phyloP scores from a whole-genome alignment of 2,329 filamentous ascomycete species.

The Fusarium papillatum region DNA sequence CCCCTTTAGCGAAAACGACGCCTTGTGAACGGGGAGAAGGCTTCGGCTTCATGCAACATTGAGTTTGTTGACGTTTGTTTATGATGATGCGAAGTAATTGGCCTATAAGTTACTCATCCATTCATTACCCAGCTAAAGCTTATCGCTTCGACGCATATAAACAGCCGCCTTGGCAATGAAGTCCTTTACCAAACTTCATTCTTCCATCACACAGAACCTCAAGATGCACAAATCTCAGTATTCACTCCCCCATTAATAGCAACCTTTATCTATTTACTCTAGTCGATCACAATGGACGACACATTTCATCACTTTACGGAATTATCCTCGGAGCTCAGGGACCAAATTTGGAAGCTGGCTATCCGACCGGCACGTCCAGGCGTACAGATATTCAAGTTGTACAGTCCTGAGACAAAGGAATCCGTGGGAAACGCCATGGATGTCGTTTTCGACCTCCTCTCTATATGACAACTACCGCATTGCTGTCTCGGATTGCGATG shows the following conservation, averaged over 20 bases:
- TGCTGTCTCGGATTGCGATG: neutral
- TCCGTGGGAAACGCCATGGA: neutral
- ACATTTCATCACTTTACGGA: neutral
- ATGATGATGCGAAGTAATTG: no score
- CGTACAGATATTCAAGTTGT: neutral
- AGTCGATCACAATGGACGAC: neutral
- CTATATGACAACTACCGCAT: neutral
- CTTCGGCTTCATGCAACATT: no score
- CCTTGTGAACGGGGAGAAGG: no score
- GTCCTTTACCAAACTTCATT: no score
- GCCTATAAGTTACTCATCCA: no score
- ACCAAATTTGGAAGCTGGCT: neutral
- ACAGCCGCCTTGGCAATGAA: no score
- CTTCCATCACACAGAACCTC: neutral
- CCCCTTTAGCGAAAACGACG: no score
- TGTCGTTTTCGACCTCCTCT: neutral
- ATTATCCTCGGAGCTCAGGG: neutral
- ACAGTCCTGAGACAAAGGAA: neutral
- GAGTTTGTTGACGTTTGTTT: no score
- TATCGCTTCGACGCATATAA: no score
- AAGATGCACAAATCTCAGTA: neutral
- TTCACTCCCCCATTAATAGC: neutral
- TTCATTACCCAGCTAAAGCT: no score
- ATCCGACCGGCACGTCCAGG: neutral
- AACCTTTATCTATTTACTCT: neutral